Base-by-base conservation (phyloP, 805 yeast genomes). In the Saccharomycopsis capsularis region DNA sequence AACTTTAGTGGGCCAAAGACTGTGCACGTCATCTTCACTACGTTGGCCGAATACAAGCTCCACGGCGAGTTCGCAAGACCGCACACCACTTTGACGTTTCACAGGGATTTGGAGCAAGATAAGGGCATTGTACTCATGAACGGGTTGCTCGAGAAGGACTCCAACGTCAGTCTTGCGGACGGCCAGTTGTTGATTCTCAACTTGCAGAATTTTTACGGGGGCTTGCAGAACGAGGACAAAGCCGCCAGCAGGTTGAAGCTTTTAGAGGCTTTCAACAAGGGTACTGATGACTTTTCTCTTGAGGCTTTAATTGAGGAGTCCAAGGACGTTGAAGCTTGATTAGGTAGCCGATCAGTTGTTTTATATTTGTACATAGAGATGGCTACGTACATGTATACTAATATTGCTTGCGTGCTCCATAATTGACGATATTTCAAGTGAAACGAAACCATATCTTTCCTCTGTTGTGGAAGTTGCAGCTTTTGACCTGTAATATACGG, bases 51-150 rank as follows among this genome's bases (percentile, higher is more conserved):
- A 66, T 93, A 79, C 66, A 89, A 91, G 64, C 73, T 89, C 25
- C 96, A 91, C 61, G 79, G 78, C 48, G 97, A 91, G 61, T 93
- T 73, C 65, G 96, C 99, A 7, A 82, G 87, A 61, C 98, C 99
- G 1, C 98, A 93, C 64, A 88, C 97, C 0, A 86, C 96, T 0
- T 70, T 93, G 54, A 78, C 81, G 65, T 85, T 91, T 71, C 97
- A 91, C 67, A 78, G 82, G 40, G 96, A 93, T 48, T 67, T 91
- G 44, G 68, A 67, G 3, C 65, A 71, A 0, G 71, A 73, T 15
- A 82, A 85, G 54, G 79, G 72, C 0, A 50, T 86, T 1, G 86
- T 86, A 0, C 68, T 93, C 56, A 85, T 90, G 95, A 89, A 89
- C 56, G 96, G 97, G 1, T 74, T 73, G 32, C 79, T 89, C 3